These are phyloP conservation scores for Halophytophthora batemanensis DNA, from an alignment of 352 stramenopile genomes.

Conservation along the genomic window DNA sequence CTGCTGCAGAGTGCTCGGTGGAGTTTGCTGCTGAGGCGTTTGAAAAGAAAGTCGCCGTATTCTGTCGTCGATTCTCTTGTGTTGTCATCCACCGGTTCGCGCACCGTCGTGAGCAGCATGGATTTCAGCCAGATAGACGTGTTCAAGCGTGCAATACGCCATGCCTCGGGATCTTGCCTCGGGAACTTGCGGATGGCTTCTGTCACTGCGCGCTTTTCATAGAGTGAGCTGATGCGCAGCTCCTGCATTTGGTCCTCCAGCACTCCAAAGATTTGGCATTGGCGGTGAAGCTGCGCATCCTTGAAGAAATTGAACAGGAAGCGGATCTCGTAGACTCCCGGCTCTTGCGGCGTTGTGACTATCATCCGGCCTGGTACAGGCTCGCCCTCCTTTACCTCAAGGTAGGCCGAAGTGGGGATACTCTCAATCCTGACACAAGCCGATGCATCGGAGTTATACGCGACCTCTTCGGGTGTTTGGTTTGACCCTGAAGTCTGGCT, in stretches of 20 bases:
- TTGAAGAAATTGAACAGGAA: constrained; percentile 74
- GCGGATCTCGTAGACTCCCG: constrained; percentile 57
- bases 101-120: constrained; percentile 48
- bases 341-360: constrained; percentile 38
- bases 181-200: constrained; percentile 48
- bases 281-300: constrained; percentile 47
- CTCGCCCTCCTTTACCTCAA: constrained; percentile 30
- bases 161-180: constrained; percentile 26
- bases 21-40: constrained; percentile 33
- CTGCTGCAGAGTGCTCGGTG: constrained; percentile 23
- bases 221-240: constrained; percentile 51
- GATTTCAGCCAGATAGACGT: constrained; percentile 44
- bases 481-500: constrained; percentile 6
- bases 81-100: constrained; percentile 24
- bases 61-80: constrained; percentile 37
- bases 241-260: constrained; percentile 67
- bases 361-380: constrained; percentile 46
- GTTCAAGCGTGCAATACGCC: constrained; percentile 43
- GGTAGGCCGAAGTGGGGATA: constrained; percentile 48
- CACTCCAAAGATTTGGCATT: constrained; percentile 53
- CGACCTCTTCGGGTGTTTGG: neutral
- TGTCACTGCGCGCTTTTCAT: constrained; percentile 39
- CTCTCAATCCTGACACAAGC: constrained; percentile 45
- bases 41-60: constrained; percentile 37
- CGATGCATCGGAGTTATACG: neutral